Evolutionary conservation across 768 basidiomycete species (phyloP), one percentile per base, ranked within the genome.

Genomic region (Sarcomyxa edulis): DNA sequence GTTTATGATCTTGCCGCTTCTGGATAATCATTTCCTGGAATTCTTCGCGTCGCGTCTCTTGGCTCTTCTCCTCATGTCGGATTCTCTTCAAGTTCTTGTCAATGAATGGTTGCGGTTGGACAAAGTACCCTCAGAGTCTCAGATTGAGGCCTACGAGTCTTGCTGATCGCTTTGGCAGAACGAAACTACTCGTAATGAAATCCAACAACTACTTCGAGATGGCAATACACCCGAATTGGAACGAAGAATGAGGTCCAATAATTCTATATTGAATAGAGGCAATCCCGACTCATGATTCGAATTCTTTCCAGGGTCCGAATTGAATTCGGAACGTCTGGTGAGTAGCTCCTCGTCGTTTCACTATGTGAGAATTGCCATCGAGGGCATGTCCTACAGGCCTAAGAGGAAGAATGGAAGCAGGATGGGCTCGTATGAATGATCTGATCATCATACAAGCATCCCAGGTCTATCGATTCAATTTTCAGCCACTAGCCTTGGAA

Each of bases 401-500:
- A 15, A 66, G 88, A 49, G 88, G 81, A 2, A 70, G 63, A 46
- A 93, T 94, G 91, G 83, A 86, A 48, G 89, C 89, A 6, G 91
- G 91, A 2, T 91, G 84, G 75, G 72, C 85, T n/a, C 74, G 85
- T 39, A 92, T 94, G 87, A 94, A 94, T 53, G 87, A 92, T 56
- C 60, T 94, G 40, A 85, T 78, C 33, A 65, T 91, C 37, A 80
- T 87, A 29, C 88, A 91, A 53, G 73, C 87, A 7, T 87, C 86
- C 10, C 87, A 92, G 69, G 88, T 77, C 29, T 32, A 60, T 35
- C 9, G 44, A 16, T 14, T 30, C n/a, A n/a, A n/a, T 37, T 21
- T 16, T 18, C 22, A 25, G 15, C 14, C 22, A 20, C 7, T 14
- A 18, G 20, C 12, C 20, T 16, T 32, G 8, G 19, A 25, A 22